Evolutionary conservation across 2,329 filamentous ascomycete genomes (phyloP).

Genomic region (Arthrobotrys megalospora): DNA sequence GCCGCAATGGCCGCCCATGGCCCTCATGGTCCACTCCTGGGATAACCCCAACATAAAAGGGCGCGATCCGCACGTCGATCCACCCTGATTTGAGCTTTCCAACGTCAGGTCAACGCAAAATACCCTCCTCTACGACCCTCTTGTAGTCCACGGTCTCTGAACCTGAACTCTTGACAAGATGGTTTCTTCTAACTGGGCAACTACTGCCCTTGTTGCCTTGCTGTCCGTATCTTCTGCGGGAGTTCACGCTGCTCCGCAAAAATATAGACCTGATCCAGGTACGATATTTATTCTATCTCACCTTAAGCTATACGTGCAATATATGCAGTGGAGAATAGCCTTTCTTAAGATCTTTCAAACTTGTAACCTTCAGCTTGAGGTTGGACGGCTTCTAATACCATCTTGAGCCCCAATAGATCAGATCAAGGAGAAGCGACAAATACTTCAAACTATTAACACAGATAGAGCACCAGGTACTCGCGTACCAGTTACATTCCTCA

Average conservation of each 20-base stretch:
- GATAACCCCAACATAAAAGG: constrained; percentile 45
- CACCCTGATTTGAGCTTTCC: constrained; percentile 11
- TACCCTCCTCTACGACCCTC: not conserved
- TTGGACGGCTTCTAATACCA: not conserved
- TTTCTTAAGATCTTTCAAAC: too few species aligned
- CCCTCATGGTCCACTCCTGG: constrained; percentile 1
- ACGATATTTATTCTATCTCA: not conserved
- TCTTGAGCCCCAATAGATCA: not conserved
- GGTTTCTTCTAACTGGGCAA: constrained; percentile 38
- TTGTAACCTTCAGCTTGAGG: not conserved
- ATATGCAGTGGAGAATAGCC: not conserved
- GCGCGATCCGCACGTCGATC: constrained; percentile 37
- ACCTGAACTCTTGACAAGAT: constrained; percentile 43
- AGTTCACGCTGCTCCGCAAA: constrained; percentile 40
- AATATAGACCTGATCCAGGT: constrained; percentile 48
- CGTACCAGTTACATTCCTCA: not conserved
- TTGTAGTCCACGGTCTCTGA: constrained; percentile 13
- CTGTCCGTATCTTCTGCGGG: constrained; percentile 31
- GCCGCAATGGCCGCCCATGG: constrained; percentile 1
- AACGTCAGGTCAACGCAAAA: constrained; percentile 46
- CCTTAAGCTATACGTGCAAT: not conserved
- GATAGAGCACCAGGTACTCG: not conserved
- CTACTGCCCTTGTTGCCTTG: constrained; percentile 38
- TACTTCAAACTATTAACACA: constrained; percentile 6
- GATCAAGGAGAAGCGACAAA: constrained; percentile 8